A percentile compares a stretch with the other conserved stretches of the same genome.
phyloP scores from a whole-genome alignment of 345 rosid species.

The Hypericum androsaemum region DNA sequence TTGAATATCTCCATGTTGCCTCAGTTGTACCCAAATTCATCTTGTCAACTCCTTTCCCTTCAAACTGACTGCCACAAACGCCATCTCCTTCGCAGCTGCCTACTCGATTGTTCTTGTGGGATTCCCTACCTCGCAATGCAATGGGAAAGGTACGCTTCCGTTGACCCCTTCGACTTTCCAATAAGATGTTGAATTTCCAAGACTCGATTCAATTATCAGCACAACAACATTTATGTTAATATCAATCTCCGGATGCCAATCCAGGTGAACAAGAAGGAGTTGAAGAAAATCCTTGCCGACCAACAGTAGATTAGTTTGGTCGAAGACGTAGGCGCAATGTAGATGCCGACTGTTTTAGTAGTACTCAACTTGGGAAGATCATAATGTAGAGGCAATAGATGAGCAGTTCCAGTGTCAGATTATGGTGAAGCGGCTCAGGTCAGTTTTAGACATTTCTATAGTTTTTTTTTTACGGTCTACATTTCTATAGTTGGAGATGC shows the following conservation, averaged over 20 bases:
- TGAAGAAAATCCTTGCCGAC: constrained; percentile 51
- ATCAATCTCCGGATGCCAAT: constrained; percentile 2
- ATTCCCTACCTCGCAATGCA: constrained; percentile 84
- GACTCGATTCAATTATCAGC: neutral
- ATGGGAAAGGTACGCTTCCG: constrained; percentile 78
- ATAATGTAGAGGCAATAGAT: no score
- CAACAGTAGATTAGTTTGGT: constrained; percentile 8
- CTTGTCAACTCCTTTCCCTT: neutral
- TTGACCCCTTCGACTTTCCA: neutral
- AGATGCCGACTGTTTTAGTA: no score
- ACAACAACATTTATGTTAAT: neutral
- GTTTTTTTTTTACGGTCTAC: no score
- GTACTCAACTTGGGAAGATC: no score
- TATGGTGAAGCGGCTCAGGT: no score
- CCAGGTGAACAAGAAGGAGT: constrained; percentile 90
- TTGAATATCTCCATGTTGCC: constrained; percentile 3
- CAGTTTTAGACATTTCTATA: no score
- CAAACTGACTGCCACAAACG: neutral
- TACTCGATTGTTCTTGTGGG: constrained; percentile 72
- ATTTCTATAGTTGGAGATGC: no score
- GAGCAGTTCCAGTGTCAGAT: no score
- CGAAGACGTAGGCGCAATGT: no score
- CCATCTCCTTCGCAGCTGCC: constrained; percentile 49
- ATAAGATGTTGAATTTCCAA: neutral
- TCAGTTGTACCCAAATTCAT: neutral